Evolutionary conservation across 306 rosid species (phyloP).

Genomic region (Hippophae tibetana): DNA sequence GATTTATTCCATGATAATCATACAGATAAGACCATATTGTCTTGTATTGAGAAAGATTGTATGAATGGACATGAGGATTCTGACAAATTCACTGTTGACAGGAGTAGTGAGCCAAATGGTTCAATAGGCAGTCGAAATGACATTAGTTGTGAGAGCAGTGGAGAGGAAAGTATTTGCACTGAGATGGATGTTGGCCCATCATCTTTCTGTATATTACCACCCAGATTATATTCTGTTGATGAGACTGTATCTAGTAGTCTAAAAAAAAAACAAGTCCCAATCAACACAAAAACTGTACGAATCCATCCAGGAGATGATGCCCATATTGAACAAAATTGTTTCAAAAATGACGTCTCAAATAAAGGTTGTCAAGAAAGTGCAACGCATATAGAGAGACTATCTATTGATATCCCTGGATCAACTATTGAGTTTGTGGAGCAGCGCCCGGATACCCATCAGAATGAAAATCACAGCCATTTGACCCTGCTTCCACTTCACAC

Average conservation of each 20-base stretch:
- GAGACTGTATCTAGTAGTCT: conserved; percentile 32
- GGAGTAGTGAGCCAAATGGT: conserved; percentile 14
- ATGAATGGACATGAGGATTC: conserved; percentile 19
- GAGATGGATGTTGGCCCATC: conserved; percentile 58
- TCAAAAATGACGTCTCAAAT: conserved; percentile 14
- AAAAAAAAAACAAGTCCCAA: conserved; percentile 11
- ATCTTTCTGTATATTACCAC: conserved; percentile 45
- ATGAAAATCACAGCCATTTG: conserved; percentile 11
- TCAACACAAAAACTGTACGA: conserved; percentile 21
- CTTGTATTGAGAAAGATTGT: conserved; percentile 22
- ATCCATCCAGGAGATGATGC: conserved; percentile 26
- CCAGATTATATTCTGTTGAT: conserved; percentile 37
- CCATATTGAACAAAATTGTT: conserved; percentile 11
- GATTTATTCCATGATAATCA: conserved; percentile 7
- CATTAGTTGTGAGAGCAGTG: conserved; percentile 19
- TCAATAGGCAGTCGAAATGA: conserved; percentile 12
- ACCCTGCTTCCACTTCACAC: conserved; percentile 10
- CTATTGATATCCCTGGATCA: conserved; percentile 21
- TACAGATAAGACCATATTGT: conserved; percentile 9
- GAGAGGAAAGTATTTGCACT: conserved; percentile 27
- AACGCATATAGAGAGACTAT: conserved; percentile 29
- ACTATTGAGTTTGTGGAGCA: conserved; percentile 25
- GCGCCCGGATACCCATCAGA: conserved; percentile 25
- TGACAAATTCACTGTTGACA: conserved; percentile 11
- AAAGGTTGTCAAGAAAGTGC: conserved; percentile 17